Percentiles rank a stretch among this genome's conserved stretches.
Conservation (phyloP, 306 rosid species). For the Gillenia trifoliata region DNA sequence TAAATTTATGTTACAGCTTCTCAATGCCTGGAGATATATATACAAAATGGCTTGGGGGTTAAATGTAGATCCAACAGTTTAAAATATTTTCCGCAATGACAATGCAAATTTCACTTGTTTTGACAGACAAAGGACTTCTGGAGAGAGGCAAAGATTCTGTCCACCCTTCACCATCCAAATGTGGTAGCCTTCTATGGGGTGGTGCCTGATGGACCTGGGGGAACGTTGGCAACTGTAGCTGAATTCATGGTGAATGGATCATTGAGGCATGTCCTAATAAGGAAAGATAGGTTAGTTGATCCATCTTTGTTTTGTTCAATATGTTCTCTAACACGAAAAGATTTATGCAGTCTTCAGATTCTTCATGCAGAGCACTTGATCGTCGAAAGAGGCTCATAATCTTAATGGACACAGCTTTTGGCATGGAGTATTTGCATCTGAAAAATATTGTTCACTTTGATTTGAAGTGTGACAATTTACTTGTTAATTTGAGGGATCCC, state of each 20-base stretch:
- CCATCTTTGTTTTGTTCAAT: conserved; percentile 3
- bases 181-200: conserved; percentile 94
- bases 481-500: conserved; percentile 86
- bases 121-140: conserved; percentile 81
- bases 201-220: conserved; percentile 83
- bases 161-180: conserved; percentile 97
- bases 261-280: conserved; percentile 69
- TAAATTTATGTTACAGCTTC: conserved; percentile 17
- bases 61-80: background rate
- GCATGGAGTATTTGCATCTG: conserved; percentile 96
- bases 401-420: conserved; percentile 93
- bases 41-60: background rate
- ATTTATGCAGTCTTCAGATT: conserved; percentile 18
- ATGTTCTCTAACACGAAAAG: background rate
- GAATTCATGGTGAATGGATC: conserved; percentile 98
- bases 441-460: conserved; percentile 93
- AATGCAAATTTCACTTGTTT: conserved; percentile 11
- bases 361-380: conserved; percentile 72
- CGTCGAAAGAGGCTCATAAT: conserved; percentile 76
- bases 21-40: background rate
- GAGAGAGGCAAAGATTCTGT: conserved; percentile 92
- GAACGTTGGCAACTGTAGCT: conserved; percentile 82
- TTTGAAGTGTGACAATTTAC: conserved; percentile 90
- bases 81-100: background rate
- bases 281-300: conserved; percentile 59